These are phyloP conservation scores for Mycena sanguinolenta DNA, from an alignment of 768 basidiomycete species.

Conservation along the genomic window DNA sequence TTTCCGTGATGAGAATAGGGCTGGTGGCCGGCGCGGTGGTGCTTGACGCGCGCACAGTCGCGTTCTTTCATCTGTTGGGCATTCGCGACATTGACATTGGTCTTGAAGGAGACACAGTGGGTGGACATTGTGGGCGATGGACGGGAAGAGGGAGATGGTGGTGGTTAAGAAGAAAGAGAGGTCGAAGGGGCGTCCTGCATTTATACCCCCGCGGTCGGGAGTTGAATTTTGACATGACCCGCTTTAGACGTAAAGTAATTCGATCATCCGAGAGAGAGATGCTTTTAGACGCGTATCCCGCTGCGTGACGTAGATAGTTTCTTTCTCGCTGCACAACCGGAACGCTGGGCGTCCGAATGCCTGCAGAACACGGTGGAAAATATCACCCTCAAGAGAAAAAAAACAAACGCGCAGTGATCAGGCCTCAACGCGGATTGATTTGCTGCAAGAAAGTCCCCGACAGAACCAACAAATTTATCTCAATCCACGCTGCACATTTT, in stretches of 20 bases:
- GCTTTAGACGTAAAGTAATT: conserved; percentile 8
- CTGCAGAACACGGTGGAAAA: no score
- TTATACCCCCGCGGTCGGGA: conserved; percentile 26
- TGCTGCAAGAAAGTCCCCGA: no score
- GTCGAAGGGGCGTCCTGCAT: conserved; percentile 7
- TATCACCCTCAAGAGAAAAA: no score
- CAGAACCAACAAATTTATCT: no score
- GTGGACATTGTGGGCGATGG: conserved; percentile 14
- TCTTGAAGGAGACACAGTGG: conserved; percentile 29
- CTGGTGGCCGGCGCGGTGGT: conserved; percentile 29
- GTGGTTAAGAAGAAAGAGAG: conserved; percentile 15
- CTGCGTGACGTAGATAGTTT: neutral
- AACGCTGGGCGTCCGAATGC: no score
- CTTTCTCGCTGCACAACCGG: no score
- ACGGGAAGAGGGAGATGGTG: conserved; percentile 14
- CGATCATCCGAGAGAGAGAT: neutral
- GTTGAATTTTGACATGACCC: conserved; percentile 26
- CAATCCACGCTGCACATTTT: no score
- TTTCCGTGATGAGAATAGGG: conserved; percentile 21
- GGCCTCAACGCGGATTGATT: no score
- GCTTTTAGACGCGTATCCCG: neutral
- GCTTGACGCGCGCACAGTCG: conserved; percentile 28
- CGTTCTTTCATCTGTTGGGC: conserved; percentile 19
- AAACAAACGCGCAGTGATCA: no score
- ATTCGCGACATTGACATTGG: conserved; percentile 24